These are phyloP conservation scores for Boletus semigastroideus DNA, from an alignment of 1,284 basidiomycete species.

Conservation along the genomic window DNA sequence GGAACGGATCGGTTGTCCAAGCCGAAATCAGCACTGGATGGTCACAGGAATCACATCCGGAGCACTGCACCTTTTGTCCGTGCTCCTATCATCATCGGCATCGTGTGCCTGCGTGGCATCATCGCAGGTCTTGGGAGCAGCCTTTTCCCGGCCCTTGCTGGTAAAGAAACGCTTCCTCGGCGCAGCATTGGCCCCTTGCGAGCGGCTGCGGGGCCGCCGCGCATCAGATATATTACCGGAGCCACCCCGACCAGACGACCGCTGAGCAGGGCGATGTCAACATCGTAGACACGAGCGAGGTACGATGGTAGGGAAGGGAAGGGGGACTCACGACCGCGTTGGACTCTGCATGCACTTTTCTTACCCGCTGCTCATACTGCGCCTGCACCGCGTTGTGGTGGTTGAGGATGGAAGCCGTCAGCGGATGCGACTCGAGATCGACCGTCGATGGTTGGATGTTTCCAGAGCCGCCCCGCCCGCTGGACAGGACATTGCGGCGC, in stretches of 20 bases:
- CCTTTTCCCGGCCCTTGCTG: conserved; percentile 59
- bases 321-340: conserved; percentile 38
- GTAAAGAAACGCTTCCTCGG: conserved; percentile 47
- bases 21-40: background rate
- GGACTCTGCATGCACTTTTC: conserved; percentile 41
- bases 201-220: conserved; percentile 24
- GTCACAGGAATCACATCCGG: background rate
- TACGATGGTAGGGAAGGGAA: background rate
- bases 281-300: background rate
- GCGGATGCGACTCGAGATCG: conserved; percentile 39
- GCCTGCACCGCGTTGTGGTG: conserved; percentile 22
- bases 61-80: conserved; percentile 44
- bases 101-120: conserved; percentile 39
- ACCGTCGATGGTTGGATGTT: conserved; percentile 72
- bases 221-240: conserved; percentile 30
- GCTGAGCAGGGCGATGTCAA: conserved; percentile 32
- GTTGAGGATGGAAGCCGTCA: conserved; percentile 35
- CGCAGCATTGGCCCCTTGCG: conserved; percentile 24
- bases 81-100: conserved; percentile 29
- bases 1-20: background rate
- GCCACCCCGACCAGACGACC: conserved; percentile 43
- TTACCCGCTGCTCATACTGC: conserved; percentile 45
- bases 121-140: conserved; percentile 38
- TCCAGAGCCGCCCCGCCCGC: conserved; percentile 75
- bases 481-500: conserved; percentile 41